Conservation (phyloP, 345 rosid genomes). For the Ceriops tagal region DNA sequence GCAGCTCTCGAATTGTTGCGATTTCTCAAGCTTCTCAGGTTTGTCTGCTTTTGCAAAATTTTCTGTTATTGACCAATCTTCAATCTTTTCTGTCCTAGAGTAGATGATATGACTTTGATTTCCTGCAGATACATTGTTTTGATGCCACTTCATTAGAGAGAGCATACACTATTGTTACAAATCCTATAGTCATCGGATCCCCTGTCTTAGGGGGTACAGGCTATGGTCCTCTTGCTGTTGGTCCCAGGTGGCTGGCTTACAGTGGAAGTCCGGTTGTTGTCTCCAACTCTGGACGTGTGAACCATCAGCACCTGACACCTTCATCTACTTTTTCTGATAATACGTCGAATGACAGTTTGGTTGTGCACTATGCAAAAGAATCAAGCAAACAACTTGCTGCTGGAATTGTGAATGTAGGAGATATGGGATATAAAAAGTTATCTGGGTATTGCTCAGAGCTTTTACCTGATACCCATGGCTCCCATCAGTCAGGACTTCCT, state of each 20-base stretch:
- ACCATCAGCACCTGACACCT: constrained; percentile 56
- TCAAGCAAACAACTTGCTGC: constrained; percentile 89
- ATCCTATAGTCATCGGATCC: constrained; percentile 44
- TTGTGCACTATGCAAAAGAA: constrained; percentile 78
- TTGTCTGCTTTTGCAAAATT: constrained; percentile 5
- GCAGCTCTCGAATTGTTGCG: constrained; percentile 90
- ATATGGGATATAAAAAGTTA: constrained; percentile 66
- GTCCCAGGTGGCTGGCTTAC: constrained; percentile 94
- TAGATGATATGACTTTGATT: constrained; percentile 13
- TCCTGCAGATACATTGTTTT: constrained; percentile 83
- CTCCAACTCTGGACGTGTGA: constrained; percentile 49
- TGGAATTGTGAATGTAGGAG: constrained; percentile 84
- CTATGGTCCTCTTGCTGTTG: constrained; percentile 91
- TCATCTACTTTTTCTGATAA: constrained; percentile 47
- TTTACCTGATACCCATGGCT: constrained; percentile 52
- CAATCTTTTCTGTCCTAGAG: not conserved
- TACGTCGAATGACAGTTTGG: constrained; percentile 49
- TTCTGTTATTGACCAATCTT: not conserved
- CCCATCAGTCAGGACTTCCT: constrained; percentile 41
- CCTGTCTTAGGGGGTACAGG: constrained; percentile 64
- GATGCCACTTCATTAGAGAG: constrained; percentile 56
- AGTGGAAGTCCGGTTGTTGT: constrained; percentile 63
- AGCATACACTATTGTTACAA: constrained; percentile 62
- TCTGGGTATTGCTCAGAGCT: constrained; percentile 73
- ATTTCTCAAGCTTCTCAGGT: constrained; percentile 81